Conservation (phyloP, 768 basidiomycete genomes). For the Suillus paluster region DNA sequence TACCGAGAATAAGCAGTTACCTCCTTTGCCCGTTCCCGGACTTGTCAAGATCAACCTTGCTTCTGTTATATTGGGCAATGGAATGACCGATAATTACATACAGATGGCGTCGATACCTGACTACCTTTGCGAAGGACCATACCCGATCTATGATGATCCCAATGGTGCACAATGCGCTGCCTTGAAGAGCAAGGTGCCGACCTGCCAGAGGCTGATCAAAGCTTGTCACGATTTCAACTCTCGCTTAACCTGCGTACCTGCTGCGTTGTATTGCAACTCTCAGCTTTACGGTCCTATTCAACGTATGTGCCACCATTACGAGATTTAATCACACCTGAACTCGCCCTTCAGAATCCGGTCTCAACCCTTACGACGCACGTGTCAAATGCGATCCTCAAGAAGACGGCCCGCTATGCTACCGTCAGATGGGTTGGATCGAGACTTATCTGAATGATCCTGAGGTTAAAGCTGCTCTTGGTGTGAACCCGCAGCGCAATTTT, state of each 20-base stretch:
- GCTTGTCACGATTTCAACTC: conserved; percentile 68
- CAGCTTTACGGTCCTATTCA: conserved; percentile 75
- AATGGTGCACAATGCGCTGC: conserved; percentile 67
- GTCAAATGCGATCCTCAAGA: conserved; percentile 68
- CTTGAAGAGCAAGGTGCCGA: conserved; percentile 66
- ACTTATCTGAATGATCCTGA: conserved; percentile 81
- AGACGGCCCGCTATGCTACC: conserved; percentile 79
- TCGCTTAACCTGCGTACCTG: conserved; percentile 72
- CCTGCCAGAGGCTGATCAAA: conserved; percentile 75
- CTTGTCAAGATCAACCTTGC: conserved; percentile 78
- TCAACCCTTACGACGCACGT: conserved; percentile 92
- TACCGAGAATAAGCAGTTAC: conserved; percentile 70
- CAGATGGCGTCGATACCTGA: conserved; percentile 86
- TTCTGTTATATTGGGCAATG: conserved; percentile 87
- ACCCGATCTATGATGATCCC: conserved; percentile 76
- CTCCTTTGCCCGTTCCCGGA: conserved; percentile 46
- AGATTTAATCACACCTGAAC: background rate
- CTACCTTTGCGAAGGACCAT: conserved; percentile 82
- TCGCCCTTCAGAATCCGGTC: conserved; percentile 54
- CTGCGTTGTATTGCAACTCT: conserved; percentile 77
- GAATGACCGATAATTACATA: conserved; percentile 78
- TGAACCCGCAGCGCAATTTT: conserved; percentile 60
- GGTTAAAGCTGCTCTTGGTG: conserved; percentile 82
- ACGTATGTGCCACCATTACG: conserved; percentile 46
- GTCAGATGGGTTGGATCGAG: conserved; percentile 86